Conservation (phyloP, 345 rosid species). For the Populus euphratica region DNA sequence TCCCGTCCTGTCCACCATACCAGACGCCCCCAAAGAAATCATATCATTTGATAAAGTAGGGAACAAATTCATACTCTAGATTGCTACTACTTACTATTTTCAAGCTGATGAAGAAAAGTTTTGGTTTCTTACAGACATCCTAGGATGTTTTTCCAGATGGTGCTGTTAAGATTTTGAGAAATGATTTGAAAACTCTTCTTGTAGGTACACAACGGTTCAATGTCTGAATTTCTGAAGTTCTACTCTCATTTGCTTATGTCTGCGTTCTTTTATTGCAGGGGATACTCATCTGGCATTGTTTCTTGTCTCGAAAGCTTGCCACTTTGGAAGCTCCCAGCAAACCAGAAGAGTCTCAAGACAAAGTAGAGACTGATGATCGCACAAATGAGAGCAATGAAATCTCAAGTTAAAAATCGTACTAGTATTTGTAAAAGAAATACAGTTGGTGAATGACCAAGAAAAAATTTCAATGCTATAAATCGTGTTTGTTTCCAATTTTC, state of each 20-base stretch:
- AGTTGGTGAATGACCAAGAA: not conserved
- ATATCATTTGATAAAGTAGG: too few species aligned
- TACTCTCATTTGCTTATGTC: not conserved
- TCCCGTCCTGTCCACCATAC: too few species aligned
- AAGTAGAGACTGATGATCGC: conserved; percentile 17
- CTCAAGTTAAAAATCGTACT: conserved; percentile 8
- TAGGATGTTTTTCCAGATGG: too few species aligned
- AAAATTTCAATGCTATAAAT: not conserved
- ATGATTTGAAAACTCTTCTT: not conserved
- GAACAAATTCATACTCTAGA: too few species aligned
- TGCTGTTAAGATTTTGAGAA: not conserved
- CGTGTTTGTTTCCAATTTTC: not conserved
- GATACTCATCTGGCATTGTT: conserved; percentile 76
- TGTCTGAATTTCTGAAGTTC: not conserved
- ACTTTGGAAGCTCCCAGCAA: conserved; percentile 27
- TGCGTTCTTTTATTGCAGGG: conserved; percentile 33
- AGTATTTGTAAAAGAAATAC: not conserved
- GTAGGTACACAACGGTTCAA: not conserved
- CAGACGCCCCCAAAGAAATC: too few species aligned
- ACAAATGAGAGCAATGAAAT: conserved; percentile 7
- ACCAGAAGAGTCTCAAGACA: conserved; percentile 31
- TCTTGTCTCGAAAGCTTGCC: conserved; percentile 60
- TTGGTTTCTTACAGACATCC: too few species aligned
- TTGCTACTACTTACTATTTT: too few species aligned
- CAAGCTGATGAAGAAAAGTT: too few species aligned